Percentiles rank a stretch among this genome's conserved stretches.
Evolutionary conservation across 495 filamentous ascomycete genomes (phyloP).

Genomic region (Penicillium diatomitis): DNA sequence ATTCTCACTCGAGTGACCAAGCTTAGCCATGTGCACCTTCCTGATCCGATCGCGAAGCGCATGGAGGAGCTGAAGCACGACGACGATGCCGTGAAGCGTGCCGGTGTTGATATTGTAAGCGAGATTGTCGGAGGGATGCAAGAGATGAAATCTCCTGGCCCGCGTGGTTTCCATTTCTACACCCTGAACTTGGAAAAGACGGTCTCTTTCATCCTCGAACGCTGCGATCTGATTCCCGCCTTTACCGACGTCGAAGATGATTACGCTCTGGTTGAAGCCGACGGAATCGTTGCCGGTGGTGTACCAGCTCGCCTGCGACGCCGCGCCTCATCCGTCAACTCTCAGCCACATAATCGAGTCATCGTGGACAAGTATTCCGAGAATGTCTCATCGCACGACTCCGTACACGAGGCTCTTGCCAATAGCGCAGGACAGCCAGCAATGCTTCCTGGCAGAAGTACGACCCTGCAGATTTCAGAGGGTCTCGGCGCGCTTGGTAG

Average conservation of each 20-base stretch:
- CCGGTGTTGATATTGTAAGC: constrained; percentile 43
- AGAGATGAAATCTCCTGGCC: constrained; percentile 45
- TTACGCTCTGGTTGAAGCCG: constrained; percentile 32
- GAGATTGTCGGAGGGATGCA: constrained; percentile 48
- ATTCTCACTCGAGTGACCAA: constrained; percentile 94
- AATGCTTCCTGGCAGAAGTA: constrained; percentile 48
- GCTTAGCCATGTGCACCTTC: constrained; percentile 79
- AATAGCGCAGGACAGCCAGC: constrained; percentile 34
- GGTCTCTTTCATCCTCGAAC: constrained; percentile 84
- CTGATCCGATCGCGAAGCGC: constrained; percentile 54
- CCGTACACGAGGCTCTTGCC: constrained; percentile 48
- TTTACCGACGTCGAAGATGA: constrained; percentile 26
- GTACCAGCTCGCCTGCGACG: constrained; percentile 24
- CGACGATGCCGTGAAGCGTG: constrained; percentile 75
- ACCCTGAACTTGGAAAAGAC: constrained; percentile 95
- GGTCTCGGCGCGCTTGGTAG: constrained; percentile 82
- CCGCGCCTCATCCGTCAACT: constrained; percentile 44
- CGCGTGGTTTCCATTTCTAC: constrained; percentile 91
- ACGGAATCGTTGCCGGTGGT: constrained; percentile 30
- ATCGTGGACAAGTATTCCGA: constrained; percentile 53
- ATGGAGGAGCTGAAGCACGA: constrained; percentile 78
- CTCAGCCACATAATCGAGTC: constrained; percentile 67
- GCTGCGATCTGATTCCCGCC: constrained; percentile 69
- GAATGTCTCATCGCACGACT: constrained; percentile 29
- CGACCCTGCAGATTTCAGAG: constrained; percentile 86